Base-by-base conservation (phyloP, 2,329 filamentous ascomycete species). In the Ophiostoma piceae region DNA sequence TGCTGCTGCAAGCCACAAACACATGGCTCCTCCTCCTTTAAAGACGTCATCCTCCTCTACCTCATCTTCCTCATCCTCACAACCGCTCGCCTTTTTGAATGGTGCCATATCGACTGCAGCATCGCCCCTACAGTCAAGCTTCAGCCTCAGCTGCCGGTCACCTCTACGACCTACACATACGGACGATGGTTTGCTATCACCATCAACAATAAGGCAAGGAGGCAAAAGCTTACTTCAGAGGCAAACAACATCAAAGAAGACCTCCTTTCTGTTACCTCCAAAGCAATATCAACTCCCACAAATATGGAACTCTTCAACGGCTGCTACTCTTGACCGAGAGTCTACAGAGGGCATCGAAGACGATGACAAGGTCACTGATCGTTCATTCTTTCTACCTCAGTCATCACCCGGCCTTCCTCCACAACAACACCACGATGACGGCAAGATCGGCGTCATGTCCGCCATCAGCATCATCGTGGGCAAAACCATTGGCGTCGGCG, bases 401-500 rank as follows among this genome's bases (percentile, higher is more conserved):
- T 4, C 51, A 4, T 57, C 51, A 1, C 51, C 51, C 9, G 51
- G n/a, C 11, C 51, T 57, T 26, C 51, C 22, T 3, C 51, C 51
- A 57, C 51, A 22, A 14, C 6, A 57, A 57, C 7, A 26, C 8
- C n/a, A 26, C 8, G n/a, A 57, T 3, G n/a, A 26, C 22, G 51
- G 51, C 8, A 26, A 11, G 51, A n/a, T 57, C 8, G 51, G 51
- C n/a, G n/a, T 57, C 8, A 26, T 57, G n/a, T 57, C 51, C 2
- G 51, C n/a, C 9, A 57, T 57, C 9, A 57, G n/a, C 51, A 57
- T 57, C n/a, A 57, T 57, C 9, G 51, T 57, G 16, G 51, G 51
- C n/a, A 57, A 26, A 9, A 57, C 51, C n/a, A 57, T 57, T 9
- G 51, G 51, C n/a, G 51, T 57, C n/a, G 51, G 51, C 51, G 51